Conservation (phyloP, 2,329 filamentous ascomycete genomes). For the Diaporthe vexans region DNA sequence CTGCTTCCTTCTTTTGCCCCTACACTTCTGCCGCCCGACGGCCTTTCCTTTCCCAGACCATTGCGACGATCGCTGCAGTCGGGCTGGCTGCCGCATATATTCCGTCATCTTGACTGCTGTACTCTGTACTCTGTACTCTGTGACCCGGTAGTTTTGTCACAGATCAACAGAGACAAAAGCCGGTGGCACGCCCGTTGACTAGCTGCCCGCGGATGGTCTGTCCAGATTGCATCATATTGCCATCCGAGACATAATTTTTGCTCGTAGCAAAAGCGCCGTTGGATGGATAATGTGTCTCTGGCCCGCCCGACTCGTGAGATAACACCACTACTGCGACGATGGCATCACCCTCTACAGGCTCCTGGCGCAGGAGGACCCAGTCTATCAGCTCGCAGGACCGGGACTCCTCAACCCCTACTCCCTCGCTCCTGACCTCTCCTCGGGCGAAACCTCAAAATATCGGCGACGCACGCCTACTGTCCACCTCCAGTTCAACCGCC, state of each 20-base stretch:
- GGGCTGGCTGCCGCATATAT: conserved; percentile 20
- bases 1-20: conserved; percentile 21
- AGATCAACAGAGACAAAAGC: background rate
- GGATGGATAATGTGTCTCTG: conserved; percentile 27
- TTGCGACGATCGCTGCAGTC: conserved; percentile 18
- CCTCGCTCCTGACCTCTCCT: conserved; percentile 41
- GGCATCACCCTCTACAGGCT: conserved; percentile 61
- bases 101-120: conserved; percentile 25
- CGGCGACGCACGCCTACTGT: conserved; percentile 53
- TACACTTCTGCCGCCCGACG: conserved; percentile 6
- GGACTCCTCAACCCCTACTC: conserved; percentile 45
- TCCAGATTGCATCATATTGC: conserved; percentile 25
- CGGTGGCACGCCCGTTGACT: conserved; percentile 6
- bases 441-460: conserved; percentile 44
- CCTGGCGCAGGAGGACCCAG: conserved; percentile 61
- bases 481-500: conserved; percentile 56
- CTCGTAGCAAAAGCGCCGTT: conserved; percentile 20
- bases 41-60: background rate
- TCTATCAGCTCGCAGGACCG: conserved; percentile 51
- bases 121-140: background rate
- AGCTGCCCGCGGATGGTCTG: too few relatives aligned
- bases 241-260: conserved; percentile 28
- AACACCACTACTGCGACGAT: conserved; percentile 50
- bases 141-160: conserved; percentile 7
- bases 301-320: conserved; percentile 26